These are phyloP conservation scores for Entomortierella lignicola DNA, from an alignment of 192 early-diverging fungal genomes.

Conservation along the genomic window DNA sequence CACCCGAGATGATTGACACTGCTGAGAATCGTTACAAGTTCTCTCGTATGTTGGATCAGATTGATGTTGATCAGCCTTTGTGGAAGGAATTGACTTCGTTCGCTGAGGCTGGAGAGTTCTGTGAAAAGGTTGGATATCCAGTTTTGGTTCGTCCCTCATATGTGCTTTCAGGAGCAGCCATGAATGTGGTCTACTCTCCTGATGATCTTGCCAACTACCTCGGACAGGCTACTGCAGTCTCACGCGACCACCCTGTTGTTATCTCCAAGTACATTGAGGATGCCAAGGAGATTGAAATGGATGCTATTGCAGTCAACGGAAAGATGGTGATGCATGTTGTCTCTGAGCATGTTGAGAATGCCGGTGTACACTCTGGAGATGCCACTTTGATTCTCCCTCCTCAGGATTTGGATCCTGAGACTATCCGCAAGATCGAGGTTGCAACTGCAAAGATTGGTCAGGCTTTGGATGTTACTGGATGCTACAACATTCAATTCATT, in stretches of 20 bases:
- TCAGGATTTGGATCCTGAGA: constrained; percentile 95
- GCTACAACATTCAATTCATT: constrained; percentile 99
- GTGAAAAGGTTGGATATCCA: constrained; percentile 90
- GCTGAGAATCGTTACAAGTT: constrained; percentile 99
- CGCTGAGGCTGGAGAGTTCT: constrained; percentile 89
- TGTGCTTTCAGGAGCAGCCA: constrained; percentile 98
- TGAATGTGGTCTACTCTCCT: constrained; percentile 91
- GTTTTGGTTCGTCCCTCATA: constrained; percentile 98
- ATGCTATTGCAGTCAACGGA: constrained; percentile 96
- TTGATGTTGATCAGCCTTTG: constrained; percentile 95
- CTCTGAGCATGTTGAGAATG: constrained; percentile 99
- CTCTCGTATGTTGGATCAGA: constrained; percentile 95
- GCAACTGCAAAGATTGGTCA: constrained; percentile 93
- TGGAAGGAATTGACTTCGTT: constrained; percentile 96
- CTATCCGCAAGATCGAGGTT: constrained; percentile 91
- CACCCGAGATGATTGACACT: constrained; percentile 96
- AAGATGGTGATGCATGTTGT: constrained; percentile 95
- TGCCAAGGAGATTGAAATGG: constrained; percentile 99
- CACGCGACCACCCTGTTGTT: constrained; percentile 94
- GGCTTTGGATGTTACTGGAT: constrained; percentile 96
- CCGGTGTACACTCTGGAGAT: constrained; percentile 99
- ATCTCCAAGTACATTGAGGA: constrained; percentile 99
- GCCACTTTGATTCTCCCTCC: constrained; percentile 96
- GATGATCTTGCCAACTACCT: constrained; percentile 89
- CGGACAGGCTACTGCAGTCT: constrained; percentile 90